Base-by-base conservation (phyloP, 805 yeast species). In the Metschnikowia matae region DNA sequence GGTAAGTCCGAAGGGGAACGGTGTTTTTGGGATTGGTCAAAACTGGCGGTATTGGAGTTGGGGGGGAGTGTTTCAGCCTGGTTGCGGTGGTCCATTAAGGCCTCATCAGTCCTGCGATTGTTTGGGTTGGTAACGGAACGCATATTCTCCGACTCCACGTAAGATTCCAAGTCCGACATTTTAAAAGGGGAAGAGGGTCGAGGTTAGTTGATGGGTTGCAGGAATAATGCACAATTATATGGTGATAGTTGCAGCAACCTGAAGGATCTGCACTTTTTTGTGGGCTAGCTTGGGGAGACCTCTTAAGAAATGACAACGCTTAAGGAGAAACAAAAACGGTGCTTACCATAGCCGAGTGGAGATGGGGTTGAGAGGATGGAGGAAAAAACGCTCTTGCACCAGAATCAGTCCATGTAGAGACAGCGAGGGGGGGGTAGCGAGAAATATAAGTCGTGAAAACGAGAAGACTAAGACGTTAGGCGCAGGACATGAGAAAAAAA, bases 81-180 rank as follows among this genome's bases (percentile, higher is more conserved):
- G 55, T 72, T 50, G 45, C 77, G 60, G 57, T 73, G 77, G 59
- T 73, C 77, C 48, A 71, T 64, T 50, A 73, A 62, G 15, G 65
- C 65, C 41, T 69, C 70, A 48, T 70, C 75, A 31, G 65, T 62
- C 37, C 49, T 50, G 44, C 52, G 50, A 18, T 61, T 54, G 55
- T 54, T 50, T 46, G 39, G 41, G 23, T 49, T 39, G 20, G 48
- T 56, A 20, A 52, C 56, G 29, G 57, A 48, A 37, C 53, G 60
- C 45, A 62, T 48, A 29, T 58, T 61, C 44, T 57, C 38, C 15
- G 67, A 60, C n/a, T 68, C 61, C 20, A 58, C 61, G 60, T 57
- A 66, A 54, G 72, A 67, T 57, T 71, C 77, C 41, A 66, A 58
- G 59, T 73, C 77, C 42, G 76, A 72, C 77, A 73, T 73, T 35